A percentile compares a stretch with the other conserved stretches of the same genome.
phyloP scores from a whole-genome alignment of 2,329 filamentous ascomycete species.

The Pestalotiopsis sp. region DNA sequence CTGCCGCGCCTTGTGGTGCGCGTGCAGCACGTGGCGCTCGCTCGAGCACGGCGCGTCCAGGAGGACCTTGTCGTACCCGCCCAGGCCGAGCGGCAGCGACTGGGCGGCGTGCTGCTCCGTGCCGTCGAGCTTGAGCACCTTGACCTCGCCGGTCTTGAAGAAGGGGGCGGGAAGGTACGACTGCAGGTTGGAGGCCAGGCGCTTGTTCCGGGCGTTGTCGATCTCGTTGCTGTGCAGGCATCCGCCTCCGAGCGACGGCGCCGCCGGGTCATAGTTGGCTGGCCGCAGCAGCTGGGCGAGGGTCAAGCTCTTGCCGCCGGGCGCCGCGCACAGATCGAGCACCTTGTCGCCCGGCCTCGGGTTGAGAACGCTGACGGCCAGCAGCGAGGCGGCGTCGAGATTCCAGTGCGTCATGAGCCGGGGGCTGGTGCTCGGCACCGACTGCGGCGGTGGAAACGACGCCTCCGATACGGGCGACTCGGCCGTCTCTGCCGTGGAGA shows the following conservation, averaged over 20 bases:
- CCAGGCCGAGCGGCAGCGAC: slow-evolving; percentile 30
- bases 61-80: slow-evolving; percentile 42
- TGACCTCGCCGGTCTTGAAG: slow-evolving; percentile 24
- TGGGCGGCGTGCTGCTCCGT: slow-evolving; percentile 26
- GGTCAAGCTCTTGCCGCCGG: slow-evolving; percentile 36
- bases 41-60: slow-evolving; percentile 44
- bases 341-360: slow-evolving; percentile 38
- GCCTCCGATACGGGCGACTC: slow-evolving; percentile 15
- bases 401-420: slow-evolving; percentile 33
- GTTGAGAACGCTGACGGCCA: slow-evolving; percentile 33
- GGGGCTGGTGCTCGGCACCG: slow-evolving; percentile 12
- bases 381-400: slow-evolving; percentile 31
- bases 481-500: slow-evolving; percentile 12
- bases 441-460: slow-evolving; percentile 28
- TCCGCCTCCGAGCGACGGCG: slow-evolving; percentile 26
- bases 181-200: slow-evolving; percentile 30
- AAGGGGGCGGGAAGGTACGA: slow-evolving; percentile 27
- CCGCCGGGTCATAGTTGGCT: slow-evolving; percentile 16
- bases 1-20: slow-evolving; percentile 31
- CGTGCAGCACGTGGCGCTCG: slow-evolving; percentile 42
- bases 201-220: slow-evolving; percentile 33
- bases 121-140: slow-evolving; percentile 29
- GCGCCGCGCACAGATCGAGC: slow-evolving; percentile 43
- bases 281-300: slow-evolving; percentile 34
- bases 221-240: slow-evolving; percentile 41